Evolutionary conservation across 768 basidiomycete species (phyloP).

Genomic region (Clitopilus hobsonii): DNA sequence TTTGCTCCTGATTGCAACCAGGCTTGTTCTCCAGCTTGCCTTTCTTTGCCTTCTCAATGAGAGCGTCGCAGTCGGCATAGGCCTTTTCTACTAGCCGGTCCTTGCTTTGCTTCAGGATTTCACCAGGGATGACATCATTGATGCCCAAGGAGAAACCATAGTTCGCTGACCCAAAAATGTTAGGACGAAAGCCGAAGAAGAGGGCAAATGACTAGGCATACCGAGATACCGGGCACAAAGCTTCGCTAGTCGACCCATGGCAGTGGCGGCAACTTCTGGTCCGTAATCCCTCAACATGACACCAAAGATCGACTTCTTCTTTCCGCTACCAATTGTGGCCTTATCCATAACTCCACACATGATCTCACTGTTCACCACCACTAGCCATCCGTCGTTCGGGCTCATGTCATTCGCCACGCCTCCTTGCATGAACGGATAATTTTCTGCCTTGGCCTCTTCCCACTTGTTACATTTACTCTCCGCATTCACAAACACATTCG

Average conservation of each 20-base stretch:
- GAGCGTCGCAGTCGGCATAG: conserved; percentile 80
- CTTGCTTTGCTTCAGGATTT: conserved; percentile 74
- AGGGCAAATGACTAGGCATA: conserved; percentile 25
- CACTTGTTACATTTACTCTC: conserved; percentile 94
- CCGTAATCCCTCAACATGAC: conserved; percentile 98
- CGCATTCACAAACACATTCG: conserved; percentile 86
- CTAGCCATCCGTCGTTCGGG: conserved; percentile 97
- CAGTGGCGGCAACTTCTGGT: conserved; percentile 85
- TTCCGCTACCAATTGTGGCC: conserved; percentile 93
- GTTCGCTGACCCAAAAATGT: conserved; percentile 61
- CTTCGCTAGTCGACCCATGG: conserved; percentile 96
- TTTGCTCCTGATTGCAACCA: conserved; percentile 97
- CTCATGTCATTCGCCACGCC: conserved; percentile 77
- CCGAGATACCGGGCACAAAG: conserved; percentile 92
- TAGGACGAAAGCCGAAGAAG: background rate
- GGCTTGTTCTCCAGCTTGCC: conserved; percentile 94
- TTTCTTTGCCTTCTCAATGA: conserved; percentile 86
- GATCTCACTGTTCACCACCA: conserved; percentile 95
- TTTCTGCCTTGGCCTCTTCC: conserved; percentile 62
- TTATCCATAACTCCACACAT: conserved; percentile 99
- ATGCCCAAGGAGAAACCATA: conserved; percentile 97
- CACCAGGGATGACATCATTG: conserved; percentile 97
- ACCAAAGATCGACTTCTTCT: conserved; percentile 99
- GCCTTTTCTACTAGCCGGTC: conserved; percentile 83
- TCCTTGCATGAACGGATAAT: conserved; percentile 54